Base-by-base conservation (phyloP, 2,329 filamentous ascomycete species). In the Gremmenia infestans region DNA sequence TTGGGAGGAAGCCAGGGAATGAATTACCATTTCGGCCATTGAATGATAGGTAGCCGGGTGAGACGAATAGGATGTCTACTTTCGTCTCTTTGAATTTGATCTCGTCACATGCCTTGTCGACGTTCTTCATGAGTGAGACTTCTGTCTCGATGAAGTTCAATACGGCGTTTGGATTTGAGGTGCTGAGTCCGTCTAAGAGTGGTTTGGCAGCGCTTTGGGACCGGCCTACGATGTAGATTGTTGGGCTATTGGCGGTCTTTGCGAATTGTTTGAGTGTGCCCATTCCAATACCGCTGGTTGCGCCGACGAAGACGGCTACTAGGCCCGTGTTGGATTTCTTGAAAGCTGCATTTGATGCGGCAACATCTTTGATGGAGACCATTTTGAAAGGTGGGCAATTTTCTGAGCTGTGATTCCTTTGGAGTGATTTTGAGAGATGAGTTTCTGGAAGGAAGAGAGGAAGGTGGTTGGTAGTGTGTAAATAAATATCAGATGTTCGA, bases 261-360 rank as follows among this genome's bases (percentile, higher is more conserved):
- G 73, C 72, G 42, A 82, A 77, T 22, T 73, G 66, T 51, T 74
- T 76, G 15, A 81, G 66, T 0, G 78, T 74, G 12, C 72, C 67
- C 57, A 78, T 71, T 7, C 80, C 80, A 45, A 83, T 81, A n/a
- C 80, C 80, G 39, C 73, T 74, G 4, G 80, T 83, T 28, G 75
- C 80, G 36, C 80, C 79, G 4, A 80, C 74, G 54, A 82, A 81
- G 25, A 81, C 73, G 46, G 74, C 76, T 8, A 79, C 74, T 5
- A 79, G 68, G 12, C 71, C 69, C 2, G 68, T 51, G 5, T 39
- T 68, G 53, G 52, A 58, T 47, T 19, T 57, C 39, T 62, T 65
- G 60, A 74, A 70, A n/a, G 62, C 60, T 7, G 60, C 62, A 59
- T 77, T 77, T 7, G 74, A 76, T 11, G 65, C 60, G n/a, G 66